These are phyloP conservation scores for Agrocybe praecox DNA, from an alignment of 768 basidiomycete genomes.

Conservation along the genomic window DNA sequence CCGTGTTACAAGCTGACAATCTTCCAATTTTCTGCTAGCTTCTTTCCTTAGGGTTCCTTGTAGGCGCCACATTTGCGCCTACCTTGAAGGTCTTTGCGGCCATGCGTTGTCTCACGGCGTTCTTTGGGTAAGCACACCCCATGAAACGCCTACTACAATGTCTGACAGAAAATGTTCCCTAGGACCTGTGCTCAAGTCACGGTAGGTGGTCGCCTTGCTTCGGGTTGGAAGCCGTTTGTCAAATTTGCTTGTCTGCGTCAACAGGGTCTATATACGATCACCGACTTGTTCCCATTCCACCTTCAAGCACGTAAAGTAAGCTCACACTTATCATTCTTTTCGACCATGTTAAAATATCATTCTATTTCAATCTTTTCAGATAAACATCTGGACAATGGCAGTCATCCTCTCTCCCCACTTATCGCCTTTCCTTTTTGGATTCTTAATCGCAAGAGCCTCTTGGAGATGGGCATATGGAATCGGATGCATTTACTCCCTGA, in stretches of 20 bases:
- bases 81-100: slow-evolving; percentile 42
- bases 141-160: no score
- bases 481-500: slow-evolving; percentile 56
- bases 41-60: slow-evolving; percentile 8
- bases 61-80: slow-evolving; percentile 36
- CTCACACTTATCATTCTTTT: not conserved
- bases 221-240: slow-evolving; percentile 4
- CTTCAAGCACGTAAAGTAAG: slow-evolving; percentile 62
- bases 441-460: slow-evolving; percentile 58
- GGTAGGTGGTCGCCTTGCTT: slow-evolving; percentile 27
- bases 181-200: slow-evolving; percentile 67
- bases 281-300: slow-evolving; percentile 71
- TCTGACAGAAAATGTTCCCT: not conserved
- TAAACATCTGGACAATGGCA: slow-evolving; percentile 75
- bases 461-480: slow-evolving; percentile 74
- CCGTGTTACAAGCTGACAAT: no score
- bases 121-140: slow-evolving; percentile 49
- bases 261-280: slow-evolving; percentile 61
- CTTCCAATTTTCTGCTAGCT: not conserved
- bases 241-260: not conserved
- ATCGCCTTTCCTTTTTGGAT: slow-evolving; percentile 69
- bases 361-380: no score
- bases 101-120: slow-evolving; percentile 59
- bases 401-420: slow-evolving; percentile 68
- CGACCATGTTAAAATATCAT: not conserved